These are phyloP conservation scores for Daldinia eschscholtzii DNA, from an alignment of 2,329 filamentous ascomycete genomes.

Conservation along the genomic window DNA sequence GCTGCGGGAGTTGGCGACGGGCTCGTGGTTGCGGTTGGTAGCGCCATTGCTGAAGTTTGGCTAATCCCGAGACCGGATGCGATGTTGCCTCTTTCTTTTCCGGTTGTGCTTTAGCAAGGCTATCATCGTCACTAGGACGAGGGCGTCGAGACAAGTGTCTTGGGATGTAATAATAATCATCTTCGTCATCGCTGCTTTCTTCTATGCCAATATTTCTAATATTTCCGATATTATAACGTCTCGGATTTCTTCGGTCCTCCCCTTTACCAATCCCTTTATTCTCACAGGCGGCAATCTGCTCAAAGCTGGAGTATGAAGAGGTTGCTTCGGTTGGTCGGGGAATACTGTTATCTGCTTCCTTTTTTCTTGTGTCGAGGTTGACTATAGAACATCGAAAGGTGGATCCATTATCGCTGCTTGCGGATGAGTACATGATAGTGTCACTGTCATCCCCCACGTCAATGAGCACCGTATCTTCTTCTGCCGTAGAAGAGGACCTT, in stretches of 20 bases:
- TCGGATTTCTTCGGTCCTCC: not conserved
- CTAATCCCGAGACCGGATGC: constrained; percentile 9
- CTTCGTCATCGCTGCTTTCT: not conserved
- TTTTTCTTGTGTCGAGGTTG: not conserved
- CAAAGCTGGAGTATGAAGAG: constrained; percentile 32
- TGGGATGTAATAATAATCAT: constrained; percentile 11
- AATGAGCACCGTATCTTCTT: constrained; percentile 19
- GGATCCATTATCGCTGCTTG: not conserved
- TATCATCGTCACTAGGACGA: not conserved
- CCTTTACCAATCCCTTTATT: not conserved
- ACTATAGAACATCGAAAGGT: not conserved
- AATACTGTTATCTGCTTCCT: not conserved
- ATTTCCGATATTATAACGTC: not conserved
- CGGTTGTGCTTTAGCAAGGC: not conserved
- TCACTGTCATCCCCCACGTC: constrained; percentile 24
- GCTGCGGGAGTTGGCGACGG: not conserved
- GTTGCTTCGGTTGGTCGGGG: not conserved
- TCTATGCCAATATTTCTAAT: no score
- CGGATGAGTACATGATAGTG: constrained; percentile 2
- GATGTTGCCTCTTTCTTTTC: not conserved
- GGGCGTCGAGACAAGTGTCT: constrained; percentile 1
- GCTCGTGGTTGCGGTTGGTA: constrained; percentile 26
- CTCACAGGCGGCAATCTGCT: constrained; percentile 4
- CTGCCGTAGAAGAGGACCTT: not conserved
- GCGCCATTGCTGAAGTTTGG: constrained; percentile 23